A percentile compares a stretch with the other conserved stretches of the same genome.
phyloP scores from a whole-genome alignment of 768 basidiomycete species.

The Podaxis pistillaris region DNA sequence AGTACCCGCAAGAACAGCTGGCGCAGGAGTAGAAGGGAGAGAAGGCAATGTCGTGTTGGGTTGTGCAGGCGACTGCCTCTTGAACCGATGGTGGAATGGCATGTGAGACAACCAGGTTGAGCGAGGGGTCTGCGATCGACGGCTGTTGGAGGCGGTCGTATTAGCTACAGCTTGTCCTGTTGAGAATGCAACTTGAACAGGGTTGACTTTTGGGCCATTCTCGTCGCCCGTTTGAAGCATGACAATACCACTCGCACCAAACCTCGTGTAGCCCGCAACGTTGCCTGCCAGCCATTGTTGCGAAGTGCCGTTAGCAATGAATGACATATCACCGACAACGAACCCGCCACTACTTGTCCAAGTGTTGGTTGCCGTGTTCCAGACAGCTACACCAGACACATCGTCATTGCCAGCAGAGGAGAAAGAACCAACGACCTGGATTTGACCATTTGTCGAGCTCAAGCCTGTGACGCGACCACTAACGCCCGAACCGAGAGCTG shows the following conservation, averaged over 20 bases:
- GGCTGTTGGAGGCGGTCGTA: conserved; percentile 33
- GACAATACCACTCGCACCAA: conserved; percentile 79
- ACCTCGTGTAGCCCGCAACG: conserved; percentile 51
- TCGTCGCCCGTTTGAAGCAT: conserved; percentile 65
- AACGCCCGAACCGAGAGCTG: conserved; percentile 66
- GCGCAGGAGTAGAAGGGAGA: conserved; percentile 57
- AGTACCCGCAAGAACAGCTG: conserved; percentile 79
- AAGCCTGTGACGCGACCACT: conserved; percentile 74
- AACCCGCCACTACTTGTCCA: conserved; percentile 83
- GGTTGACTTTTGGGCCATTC: conserved; percentile 56
- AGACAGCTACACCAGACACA: conserved; percentile 66
- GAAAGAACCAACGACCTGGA: conserved; percentile 79
- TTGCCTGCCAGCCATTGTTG: conserved; percentile 72
- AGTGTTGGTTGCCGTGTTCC: conserved; percentile 54
- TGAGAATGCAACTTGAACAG: conserved; percentile 59
- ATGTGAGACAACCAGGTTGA: conserved; percentile 50
- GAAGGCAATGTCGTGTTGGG: conserved; percentile 50
- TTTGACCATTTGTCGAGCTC: conserved; percentile 40
- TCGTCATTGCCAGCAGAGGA: conserved; percentile 39
- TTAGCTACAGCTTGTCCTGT: conserved; percentile 30
- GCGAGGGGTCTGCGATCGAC: conserved; percentile 34
- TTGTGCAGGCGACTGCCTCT: conserved; percentile 47
- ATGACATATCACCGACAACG: conserved; percentile 65
- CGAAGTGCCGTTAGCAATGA: conserved; percentile 66
- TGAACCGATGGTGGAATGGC: conserved; percentile 42